Evolutionary conservation across 306 rosid genomes (phyloP), one percentile per base, ranked within the genome.

Genomic region (Pachyrhizus erosus): DNA sequence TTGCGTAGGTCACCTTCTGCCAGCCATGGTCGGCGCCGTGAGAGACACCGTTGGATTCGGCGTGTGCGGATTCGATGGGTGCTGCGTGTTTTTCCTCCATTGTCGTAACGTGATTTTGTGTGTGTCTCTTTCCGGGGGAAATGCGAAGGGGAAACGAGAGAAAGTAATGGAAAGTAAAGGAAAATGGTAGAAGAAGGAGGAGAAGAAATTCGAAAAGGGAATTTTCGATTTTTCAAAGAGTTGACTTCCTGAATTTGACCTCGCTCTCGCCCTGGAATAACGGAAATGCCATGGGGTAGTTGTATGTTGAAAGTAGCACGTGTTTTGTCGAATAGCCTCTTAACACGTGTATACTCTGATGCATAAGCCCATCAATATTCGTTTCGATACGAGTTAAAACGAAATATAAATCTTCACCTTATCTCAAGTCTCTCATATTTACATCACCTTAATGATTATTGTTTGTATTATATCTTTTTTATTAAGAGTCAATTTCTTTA

Each of bases 1-100:
- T 95, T 0, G 91, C 82, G 87, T 94, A 94, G 69, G 94, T 89
- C 20, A 95, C 99, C 93, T 95, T 95, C 77, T 93, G 97, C 99
- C 99, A 95, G 29, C 99, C 98, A 43, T 90, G 93, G 90, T 95
- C 98, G 76, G 52, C 23, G 80, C 29, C 40, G 31, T 74, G 60
- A 40, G 83, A 43, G 39, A 62, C 72, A 23, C 85, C 73, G 79
- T 80, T 80, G 0, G 79, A 69, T 68, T 80, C 87, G 54, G 14
- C 9, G 65, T 29, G 33, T 2, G 76, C 55, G 8, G 73, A 75
- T 13, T 80, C 84, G 31, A 17, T 9, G 1, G 82, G 34, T 12
- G 82, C 51, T 13, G 82, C 69, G 65, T 75, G 73, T 33, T 80
- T 75, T 26, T 85, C 98, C 79, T 89, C 98, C 97, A 93, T 93